Evolutionary conservation across 2,329 filamentous ascomycete genomes (phyloP), one percentile per base, ranked within the genome.

Genomic region (Paradendryphiella salina): DNA sequence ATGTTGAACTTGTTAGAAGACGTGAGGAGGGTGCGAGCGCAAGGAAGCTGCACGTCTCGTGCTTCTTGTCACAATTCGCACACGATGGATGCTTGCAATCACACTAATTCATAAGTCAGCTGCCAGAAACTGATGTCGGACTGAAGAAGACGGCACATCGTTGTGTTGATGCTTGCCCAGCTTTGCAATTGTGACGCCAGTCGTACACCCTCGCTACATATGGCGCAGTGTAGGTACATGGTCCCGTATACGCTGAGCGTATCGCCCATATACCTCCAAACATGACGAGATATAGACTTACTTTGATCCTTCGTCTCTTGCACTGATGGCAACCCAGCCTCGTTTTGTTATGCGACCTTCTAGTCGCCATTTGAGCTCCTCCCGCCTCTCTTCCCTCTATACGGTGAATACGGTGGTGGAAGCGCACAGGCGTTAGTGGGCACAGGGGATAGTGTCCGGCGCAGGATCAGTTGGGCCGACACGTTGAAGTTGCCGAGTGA

Each of bases 241-340:
- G 20, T 39, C 11, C 10, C n/a, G 31, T 32, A 23, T 29, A 17
- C 37, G 34, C 20, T 15, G 18, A 17, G 29, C 15, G 33, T 14
- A 13, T 18, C 26, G n/a, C 10, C 21, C 4, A 28, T 18, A 32
- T 17, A 20, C 31, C 5, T 3, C 14, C 20, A 37, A 17, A 41
- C 10, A 43, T 15, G 23, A 21, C 6, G 23, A 15, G 10, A 48
- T 11, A n/a, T 28, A 23, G 4, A 49, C 58, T 52, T 59, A 69
- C 68, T 60, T 73, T 73, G 40, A 73, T 70, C 37, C 70, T 60
- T 59, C 69, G 62, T 38, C 59, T 63, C 51, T 73, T 73, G 40
- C 70, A 73, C 36, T 70, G 63, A 23, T 60, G 60, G 33, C 70
- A 73, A 2, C 70, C 70, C 44, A 71, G 36, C 46, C 70, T 65